phyloP scores from a whole-genome alignment of 2,329 filamentous ascomycete species.

The Monosporascus cannonballus region DNA sequence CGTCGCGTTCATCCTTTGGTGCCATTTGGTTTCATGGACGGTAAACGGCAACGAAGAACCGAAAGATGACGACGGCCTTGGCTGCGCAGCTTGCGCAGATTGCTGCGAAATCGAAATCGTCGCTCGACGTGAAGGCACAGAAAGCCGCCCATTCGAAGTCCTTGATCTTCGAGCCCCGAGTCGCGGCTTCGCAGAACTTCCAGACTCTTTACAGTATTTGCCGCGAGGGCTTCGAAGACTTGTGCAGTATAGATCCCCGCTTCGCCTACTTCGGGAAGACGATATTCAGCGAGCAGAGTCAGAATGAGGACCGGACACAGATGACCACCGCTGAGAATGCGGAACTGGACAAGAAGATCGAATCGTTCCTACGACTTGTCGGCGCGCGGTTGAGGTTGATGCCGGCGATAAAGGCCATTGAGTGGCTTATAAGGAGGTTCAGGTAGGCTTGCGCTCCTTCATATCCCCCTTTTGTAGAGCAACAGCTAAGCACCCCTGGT shows the following conservation, averaged over 20 bases:
- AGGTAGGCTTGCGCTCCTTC: slow-evolving; percentile 47
- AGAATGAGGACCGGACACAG: slow-evolving; percentile 77
- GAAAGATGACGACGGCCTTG: slow-evolving; percentile 72
- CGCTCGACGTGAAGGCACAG: slow-evolving; percentile 88
- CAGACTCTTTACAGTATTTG: slow-evolving; percentile 85
- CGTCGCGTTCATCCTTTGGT: slow-evolving; percentile 3
- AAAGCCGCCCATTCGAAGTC: slow-evolving; percentile 90
- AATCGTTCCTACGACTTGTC: slow-evolving; percentile 76
- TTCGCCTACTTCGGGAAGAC: slow-evolving; percentile 70
- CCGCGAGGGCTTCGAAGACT: slow-evolving; percentile 80
- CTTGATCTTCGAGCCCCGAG: slow-evolving; percentile 80
- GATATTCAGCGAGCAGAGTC: slow-evolving; percentile 92
- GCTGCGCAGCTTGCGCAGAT: slow-evolving; percentile 92
- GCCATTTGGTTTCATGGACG: slow-evolving; percentile 12
- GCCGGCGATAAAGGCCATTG: slow-evolving; percentile 83
- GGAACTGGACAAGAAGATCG: slow-evolving; percentile 70
- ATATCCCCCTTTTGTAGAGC: neutral
- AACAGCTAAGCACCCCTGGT: slow-evolving; percentile 7
- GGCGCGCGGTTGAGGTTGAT: slow-evolving; percentile 73
- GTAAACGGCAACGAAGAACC: neutral
- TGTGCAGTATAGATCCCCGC: slow-evolving; percentile 78
- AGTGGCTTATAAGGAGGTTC: slow-evolving; percentile 92
- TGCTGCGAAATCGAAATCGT: slow-evolving; percentile 80
- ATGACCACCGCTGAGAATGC: slow-evolving; percentile 78
- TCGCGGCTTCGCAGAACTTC: slow-evolving; percentile 84